Base-by-base conservation (phyloP, 1,139 yeast genomes). In the Zygoascus sp. region DNA sequence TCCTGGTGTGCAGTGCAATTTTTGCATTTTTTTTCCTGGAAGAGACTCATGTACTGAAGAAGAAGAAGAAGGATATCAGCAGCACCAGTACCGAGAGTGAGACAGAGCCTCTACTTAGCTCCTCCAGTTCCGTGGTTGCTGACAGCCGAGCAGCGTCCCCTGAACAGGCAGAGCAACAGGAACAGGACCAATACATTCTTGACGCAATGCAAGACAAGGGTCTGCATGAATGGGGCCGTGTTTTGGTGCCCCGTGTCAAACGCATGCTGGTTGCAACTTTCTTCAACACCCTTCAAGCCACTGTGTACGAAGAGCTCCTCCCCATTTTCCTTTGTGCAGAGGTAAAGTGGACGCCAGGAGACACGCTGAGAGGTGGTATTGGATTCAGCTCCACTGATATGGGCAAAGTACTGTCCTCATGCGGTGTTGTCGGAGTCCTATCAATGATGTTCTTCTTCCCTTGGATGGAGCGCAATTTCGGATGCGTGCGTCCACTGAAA, bases 321-420 rank as follows among this genome's bases (percentile, higher is more conserved):
- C 85, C 87, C 9, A 76, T 81, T 4, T 75, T 77, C 49, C 63
- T 80, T 19, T 81, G 84, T 0, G 69, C 79, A n/a, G 66, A 70
- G 32, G 64, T 75, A 42, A 64, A 59, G 32, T 51, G 52, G 44
- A 42, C 45, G 9, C 48, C 50, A 5, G 51, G 53, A 10, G 60
- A 62, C 1, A 44, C 46, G 16, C 78, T 80, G 58, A 80, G 80
- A 0, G 81, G 81, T 40, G 81, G 81, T 0, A 62, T 76, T 42
- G 77, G 79, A 9, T 65, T 66, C 58, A 62, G 64, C 32, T 66
- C 80, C 11, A 67, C 67, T 45, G 68, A 72, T 34, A 80, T 81
- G 45, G 87, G 86, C 40, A 64, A 68, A 7, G 61, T 80, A 40
- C 65, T 81, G 44, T 77, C 84, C 3, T 58, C 72, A 2, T 77